Percentiles rank a stretch among this genome's conserved stretches.
phyloP scores from a whole-genome alignment of 345 rosid genomes.

The Streptanthus diversifolius region DNA sequence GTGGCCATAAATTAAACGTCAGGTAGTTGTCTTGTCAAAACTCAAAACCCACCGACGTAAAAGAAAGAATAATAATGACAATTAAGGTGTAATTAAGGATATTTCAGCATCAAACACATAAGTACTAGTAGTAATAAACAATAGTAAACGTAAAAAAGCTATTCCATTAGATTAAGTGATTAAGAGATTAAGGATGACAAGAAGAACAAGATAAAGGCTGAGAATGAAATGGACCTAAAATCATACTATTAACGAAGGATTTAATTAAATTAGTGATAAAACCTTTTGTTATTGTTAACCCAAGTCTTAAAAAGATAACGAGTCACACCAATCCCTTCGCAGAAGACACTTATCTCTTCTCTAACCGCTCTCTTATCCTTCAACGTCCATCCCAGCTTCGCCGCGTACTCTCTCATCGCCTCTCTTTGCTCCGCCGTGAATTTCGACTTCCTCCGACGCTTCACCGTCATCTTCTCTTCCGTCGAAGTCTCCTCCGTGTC shows the following conservation, averaged over 20 bases:
- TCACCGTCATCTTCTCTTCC: constrained; percentile 15
- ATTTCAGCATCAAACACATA: background rate
- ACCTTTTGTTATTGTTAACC: constrained; percentile 42
- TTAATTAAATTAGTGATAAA: constrained; percentile 16
- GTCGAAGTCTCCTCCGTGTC: constrained; percentile 31
- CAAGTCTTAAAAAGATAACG: constrained; percentile 40
- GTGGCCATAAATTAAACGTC: constrained; percentile 20
- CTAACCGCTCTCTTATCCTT: constrained; percentile 31
- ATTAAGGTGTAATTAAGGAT: constrained; percentile 1
- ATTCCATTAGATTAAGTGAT: background rate
- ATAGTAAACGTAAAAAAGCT: background rate
- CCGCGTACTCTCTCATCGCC: constrained; percentile 38
- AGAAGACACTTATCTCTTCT: constrained; percentile 38
- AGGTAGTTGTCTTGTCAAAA: constrained; percentile 33
- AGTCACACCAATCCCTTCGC: constrained; percentile 41
- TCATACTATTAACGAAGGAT: background rate
- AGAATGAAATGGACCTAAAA: constrained; percentile 11
- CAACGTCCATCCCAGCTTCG: constrained; percentile 41
- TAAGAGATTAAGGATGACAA: background rate
- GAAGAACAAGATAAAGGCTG: background rate
- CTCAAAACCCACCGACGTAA: constrained; percentile 29
- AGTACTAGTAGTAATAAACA: background rate
- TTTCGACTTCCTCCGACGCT: constrained; percentile 36
- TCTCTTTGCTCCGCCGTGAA: constrained; percentile 36
- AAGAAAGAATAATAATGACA: background rate